phyloP scores from a whole-genome alignment of 805 yeast species.

The Grigorovia transvaalensis region DNA sequence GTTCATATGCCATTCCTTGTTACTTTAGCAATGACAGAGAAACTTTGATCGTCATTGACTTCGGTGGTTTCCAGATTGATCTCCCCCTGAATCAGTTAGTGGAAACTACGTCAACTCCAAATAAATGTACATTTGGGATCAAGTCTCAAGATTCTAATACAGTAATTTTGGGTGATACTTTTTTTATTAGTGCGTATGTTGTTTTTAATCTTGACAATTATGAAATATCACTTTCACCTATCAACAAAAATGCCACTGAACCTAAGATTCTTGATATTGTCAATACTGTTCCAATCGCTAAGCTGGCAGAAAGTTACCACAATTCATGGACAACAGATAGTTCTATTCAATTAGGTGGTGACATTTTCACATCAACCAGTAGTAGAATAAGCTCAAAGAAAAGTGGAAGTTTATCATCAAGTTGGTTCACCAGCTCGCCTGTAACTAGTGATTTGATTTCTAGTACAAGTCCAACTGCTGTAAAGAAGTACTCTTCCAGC shows the following conservation, averaged over 20 bases:
- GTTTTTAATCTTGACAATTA: conserved; percentile 55
- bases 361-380: conserved; percentile 12
- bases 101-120: conserved; percentile 10
- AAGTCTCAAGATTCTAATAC: conserved; percentile 14
- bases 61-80: conserved; percentile 49
- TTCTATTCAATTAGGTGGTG: conserved; percentile 20
- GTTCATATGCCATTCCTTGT: conserved; percentile 39
- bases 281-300: conserved; percentile 39
- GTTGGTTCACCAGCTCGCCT: not conserved
- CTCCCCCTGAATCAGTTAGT: conserved; percentile 36
- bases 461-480: not conserved
- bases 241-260: conserved; percentile 15
- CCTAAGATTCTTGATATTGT: conserved; percentile 15
- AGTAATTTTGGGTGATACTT: conserved; percentile 45
- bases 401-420: no score
- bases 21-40: conserved; percentile 23
- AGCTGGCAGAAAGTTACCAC: conserved; percentile 38
- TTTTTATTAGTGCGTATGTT: conserved; percentile 49
- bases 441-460: not conserved
- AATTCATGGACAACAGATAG: conserved; percentile 31
- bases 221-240: conserved; percentile 48
- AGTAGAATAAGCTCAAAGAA: not conserved
- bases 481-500: no score
- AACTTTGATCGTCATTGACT: conserved; percentile 36
- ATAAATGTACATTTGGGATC: conserved; percentile 37